Base-by-base conservation (phyloP, 1,139 yeast genomes). In the Meyerozyma elateridarum region DNA sequence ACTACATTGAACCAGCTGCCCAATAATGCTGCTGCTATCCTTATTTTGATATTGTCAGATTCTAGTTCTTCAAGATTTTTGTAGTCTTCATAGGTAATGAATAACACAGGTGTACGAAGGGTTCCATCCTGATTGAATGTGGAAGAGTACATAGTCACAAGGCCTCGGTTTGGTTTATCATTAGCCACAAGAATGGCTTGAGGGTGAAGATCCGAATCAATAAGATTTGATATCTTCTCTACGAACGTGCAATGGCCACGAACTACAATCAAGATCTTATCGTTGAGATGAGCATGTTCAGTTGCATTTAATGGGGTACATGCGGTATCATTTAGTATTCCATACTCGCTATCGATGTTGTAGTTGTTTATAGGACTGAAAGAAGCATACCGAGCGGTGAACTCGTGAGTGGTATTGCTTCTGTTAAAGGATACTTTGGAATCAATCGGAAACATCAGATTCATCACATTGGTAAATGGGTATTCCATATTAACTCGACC, bases 221-320 rank as follows among this genome's bases (percentile, higher is more conserved):
- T 31, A 8, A 67, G 37, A 34, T 61, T 54, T 14, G 51, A 37
- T 8, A 65, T 64, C 38, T 68, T 68, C 24, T 55, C 53, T 12
- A 63, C 68, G 48, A 68, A 68, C 3, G 71, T 62, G 43, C 74
- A 68, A 13, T 52, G 57, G 2, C 74, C 74, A 22, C 74, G 43
- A 33, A 61, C 47, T 3, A 65, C 59, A 8, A 68, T 45, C 13
- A 68, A 33, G 5, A 60, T 47, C 35, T 60, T 61, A 34, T 51
- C 45, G 22, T 49, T 36, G 31, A 36, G 45, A 6, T 45, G 47
- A 5, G 36, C 33, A 15, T 36, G 40, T 6, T 45, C 42, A 7
- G 37, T 24, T 11, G 35, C 36, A 12, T 48, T 35, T 3, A 46
- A 22, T 2, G 38, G 37, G 3, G 38, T 12, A 40, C 73, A 68